Conservation (phyloP, 352 stramenopile species). For the Phytophthora pseudosyringae region DNA sequence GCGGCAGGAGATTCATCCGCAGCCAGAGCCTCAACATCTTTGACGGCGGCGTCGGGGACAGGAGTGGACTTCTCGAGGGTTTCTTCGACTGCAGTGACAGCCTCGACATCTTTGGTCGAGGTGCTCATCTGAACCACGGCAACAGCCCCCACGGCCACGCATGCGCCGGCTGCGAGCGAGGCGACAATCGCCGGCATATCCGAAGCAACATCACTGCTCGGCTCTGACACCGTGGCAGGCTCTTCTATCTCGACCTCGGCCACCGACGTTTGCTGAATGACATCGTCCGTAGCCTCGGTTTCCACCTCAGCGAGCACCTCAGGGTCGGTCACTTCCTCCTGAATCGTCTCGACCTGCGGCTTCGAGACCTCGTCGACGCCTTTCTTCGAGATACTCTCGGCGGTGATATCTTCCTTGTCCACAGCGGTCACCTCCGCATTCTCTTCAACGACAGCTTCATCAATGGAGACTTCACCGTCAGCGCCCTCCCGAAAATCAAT, state of each 20-base stretch:
- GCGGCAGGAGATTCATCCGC: neutral
- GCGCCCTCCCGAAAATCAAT: neutral
- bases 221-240: neutral
- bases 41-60: neutral
- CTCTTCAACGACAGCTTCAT: neutral
- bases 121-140: neutral
- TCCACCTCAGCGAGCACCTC: neutral
- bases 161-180: slow-evolving; percentile 15
- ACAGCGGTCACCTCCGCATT: neutral
- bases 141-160: neutral
- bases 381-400: neutral
- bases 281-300: neutral
- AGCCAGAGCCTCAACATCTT: neutral
- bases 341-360: neutral
- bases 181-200: slow-evolving; percentile 28
- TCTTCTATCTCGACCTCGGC: neutral
- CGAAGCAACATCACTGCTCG: slow-evolving; percentile 1
- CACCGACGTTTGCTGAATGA: neutral
- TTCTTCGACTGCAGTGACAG: neutral
- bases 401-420: neutral
- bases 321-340: neutral
- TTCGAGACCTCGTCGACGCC: neutral
- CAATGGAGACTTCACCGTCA: neutral
- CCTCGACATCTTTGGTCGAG: neutral
- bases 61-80: neutral